Conservation (phyloP, 2,329 filamentous ascomycete genomes). For the Fusarium domesticum region DNA sequence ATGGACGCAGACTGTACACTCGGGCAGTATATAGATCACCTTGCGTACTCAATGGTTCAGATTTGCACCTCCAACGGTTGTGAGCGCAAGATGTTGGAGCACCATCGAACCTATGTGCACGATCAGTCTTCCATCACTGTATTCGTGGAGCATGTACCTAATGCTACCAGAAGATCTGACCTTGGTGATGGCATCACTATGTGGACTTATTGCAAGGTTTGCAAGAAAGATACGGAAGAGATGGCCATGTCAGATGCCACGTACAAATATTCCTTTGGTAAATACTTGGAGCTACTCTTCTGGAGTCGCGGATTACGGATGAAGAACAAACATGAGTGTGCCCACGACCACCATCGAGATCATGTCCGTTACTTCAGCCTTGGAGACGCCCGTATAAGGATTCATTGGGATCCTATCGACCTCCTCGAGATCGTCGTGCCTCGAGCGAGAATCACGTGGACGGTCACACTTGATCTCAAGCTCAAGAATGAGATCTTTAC, state of each 20-base stretch:
- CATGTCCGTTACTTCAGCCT: slow-evolving; percentile 92
- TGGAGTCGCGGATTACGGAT: slow-evolving; percentile 84
- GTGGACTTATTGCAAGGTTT: slow-evolving; percentile 96
- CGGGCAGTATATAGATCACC: slow-evolving; percentile 90
- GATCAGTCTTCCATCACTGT: slow-evolving; percentile 91
- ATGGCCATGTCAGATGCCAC: slow-evolving; percentile 90
- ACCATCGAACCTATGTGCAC: slow-evolving; percentile 95
- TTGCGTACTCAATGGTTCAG: slow-evolving; percentile 73
- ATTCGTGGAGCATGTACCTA: slow-evolving; percentile 65
- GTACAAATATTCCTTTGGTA: slow-evolving; percentile 98
- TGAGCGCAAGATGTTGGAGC: slow-evolving; percentile 83
- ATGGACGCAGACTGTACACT: slow-evolving; percentile 86
- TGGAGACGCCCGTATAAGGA: slow-evolving; percentile 77
- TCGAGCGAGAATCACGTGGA: slow-evolving; percentile 88
- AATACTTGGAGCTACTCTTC: slow-evolving; percentile 96
- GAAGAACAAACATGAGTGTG: slow-evolving; percentile 67
- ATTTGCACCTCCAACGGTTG: slow-evolving; percentile 81
- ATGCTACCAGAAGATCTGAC: slow-evolving; percentile 44
- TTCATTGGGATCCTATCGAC: slow-evolving; percentile 91
- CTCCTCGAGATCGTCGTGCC: slow-evolving; percentile 94
- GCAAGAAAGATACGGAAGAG: slow-evolving; percentile 83
- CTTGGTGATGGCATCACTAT: slow-evolving; percentile 71
- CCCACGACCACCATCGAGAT: slow-evolving; percentile 88
- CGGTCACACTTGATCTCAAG: slow-evolving; percentile 88
- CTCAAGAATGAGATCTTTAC: slow-evolving; percentile 90